These are phyloP conservation scores for Plasmodium reichenowi DNA, from an alignment of 169 alveolate species.

Conservation along the genomic window DNA sequence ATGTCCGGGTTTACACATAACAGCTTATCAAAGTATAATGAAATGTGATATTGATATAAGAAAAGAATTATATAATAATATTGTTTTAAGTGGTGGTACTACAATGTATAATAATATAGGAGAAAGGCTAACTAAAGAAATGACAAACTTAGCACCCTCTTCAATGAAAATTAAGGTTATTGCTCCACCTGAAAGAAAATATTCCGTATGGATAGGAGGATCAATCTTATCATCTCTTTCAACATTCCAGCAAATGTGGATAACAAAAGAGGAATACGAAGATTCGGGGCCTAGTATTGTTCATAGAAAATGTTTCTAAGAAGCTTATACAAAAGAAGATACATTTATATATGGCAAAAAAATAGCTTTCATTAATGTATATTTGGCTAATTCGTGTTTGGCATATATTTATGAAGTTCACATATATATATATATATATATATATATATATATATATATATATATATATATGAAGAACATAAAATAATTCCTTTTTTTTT, in stretches of 20 bases:
- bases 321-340: background rate
- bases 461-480: too few species aligned
- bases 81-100: constrained; percentile 98
- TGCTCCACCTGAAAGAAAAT: constrained; percentile 99
- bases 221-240: constrained; percentile 96
- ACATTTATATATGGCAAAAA: background rate
- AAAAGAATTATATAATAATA: constrained; percentile 95
- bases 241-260: constrained; percentile 98
- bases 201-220: constrained; percentile 99
- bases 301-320: constrained; percentile 97
- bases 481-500: too few species aligned
- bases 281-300: constrained; percentile 98
- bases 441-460: too few species aligned
- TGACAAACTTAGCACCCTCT: constrained; percentile 96
- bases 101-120: constrained; percentile 97
- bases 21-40: constrained; percentile 96
- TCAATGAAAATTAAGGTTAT: constrained; percentile 97
- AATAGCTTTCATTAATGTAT: too few species aligned
- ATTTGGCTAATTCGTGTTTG: background rate
- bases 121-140: constrained; percentile 97
- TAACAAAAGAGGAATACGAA: constrained; percentile 98
- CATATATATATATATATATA: too few species aligned
- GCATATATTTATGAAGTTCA: background rate
- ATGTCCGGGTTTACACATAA: constrained; percentile 96
- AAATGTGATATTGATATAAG: constrained; percentile 97